Conservation (phyloP, 2,329 filamentous ascomycete genomes). For the Cryphonectria japonica region DNA sequence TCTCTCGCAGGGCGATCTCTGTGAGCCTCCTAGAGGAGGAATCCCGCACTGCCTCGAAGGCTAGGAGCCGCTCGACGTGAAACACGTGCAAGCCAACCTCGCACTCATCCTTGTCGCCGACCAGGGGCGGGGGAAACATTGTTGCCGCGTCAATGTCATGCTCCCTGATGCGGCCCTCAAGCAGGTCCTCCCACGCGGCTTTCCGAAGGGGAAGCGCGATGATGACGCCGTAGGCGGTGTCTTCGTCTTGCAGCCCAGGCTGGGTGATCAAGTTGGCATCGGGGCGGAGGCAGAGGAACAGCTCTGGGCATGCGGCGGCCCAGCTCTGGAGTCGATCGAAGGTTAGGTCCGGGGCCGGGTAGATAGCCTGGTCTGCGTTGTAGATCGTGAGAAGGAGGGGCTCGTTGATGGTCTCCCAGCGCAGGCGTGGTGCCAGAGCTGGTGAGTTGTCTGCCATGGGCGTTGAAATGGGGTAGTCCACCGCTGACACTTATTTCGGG, state of each 20-base stretch:
- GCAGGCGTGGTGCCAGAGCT: neutral
- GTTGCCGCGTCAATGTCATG: constrained; percentile 19
- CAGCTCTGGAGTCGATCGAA: constrained; percentile 24
- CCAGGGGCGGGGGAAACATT: constrained; percentile 18
- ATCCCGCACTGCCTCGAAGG: neutral
- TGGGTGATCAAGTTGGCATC: neutral
- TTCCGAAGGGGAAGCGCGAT: constrained; percentile 21
- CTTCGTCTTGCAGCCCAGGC: neutral
- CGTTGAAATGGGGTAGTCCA: neutral
- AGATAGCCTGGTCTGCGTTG: constrained; percentile 27
- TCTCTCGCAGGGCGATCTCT: constrained; percentile 14
- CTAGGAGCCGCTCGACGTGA: constrained; percentile 21
- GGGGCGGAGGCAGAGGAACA: constrained; percentile 17
- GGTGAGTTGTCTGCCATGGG: neutral
- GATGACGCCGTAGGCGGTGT: constrained; percentile 8
- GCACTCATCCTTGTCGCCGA: too few relatives aligned
- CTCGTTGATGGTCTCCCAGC: constrained; percentile 20
- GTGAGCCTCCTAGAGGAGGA: constrained; percentile 6
- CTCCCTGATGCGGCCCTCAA: constrained; percentile 11
- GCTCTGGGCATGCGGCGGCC: constrained; percentile 16
- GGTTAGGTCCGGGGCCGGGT: constrained; percentile 21
- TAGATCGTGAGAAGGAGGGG: constrained; percentile 19
- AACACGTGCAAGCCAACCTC: constrained; percentile 26
- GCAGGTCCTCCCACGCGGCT: constrained; percentile 16
- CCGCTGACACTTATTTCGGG: neutral